A percentile compares a stretch with the other conserved stretches of the same genome.
These are phyloP conservation scores for Durusdinium trenchii DNA, from an alignment of 73 alveolate species.

Conservation along the genomic window DNA sequence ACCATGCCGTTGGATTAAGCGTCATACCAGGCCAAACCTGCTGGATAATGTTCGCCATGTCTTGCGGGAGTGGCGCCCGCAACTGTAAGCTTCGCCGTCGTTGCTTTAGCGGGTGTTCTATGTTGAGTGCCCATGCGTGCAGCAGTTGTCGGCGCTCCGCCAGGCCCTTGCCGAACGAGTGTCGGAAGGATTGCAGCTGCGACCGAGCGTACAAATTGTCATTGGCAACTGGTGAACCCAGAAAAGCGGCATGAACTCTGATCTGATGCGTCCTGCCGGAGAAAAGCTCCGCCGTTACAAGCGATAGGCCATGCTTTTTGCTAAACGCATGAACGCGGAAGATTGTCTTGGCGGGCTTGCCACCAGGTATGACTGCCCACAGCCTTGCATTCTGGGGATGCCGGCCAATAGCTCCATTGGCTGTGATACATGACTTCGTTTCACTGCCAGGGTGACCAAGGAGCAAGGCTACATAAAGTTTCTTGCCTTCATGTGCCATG, in stretches of 20 bases:
- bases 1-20: background rate
- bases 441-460: slow-evolving; percentile 61
- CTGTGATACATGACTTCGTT: background rate
- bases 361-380: slow-evolving; percentile 75
- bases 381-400: slow-evolving; percentile 19
- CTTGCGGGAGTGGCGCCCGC: slow-evolving; percentile 58
- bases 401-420: slow-evolving; percentile 40
- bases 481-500: slow-evolving; percentile 30
- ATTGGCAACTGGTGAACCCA: slow-evolving; percentile 83
- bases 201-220: slow-evolving; percentile 55
- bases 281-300: slow-evolving; percentile 72
- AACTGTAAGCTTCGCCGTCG: background rate
- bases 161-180: background rate
- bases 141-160: slow-evolving; percentile 61
- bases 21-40: slow-evolving; percentile 68
- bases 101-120: slow-evolving; percentile 30
- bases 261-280: slow-evolving; percentile 84
- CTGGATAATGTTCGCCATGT: slow-evolving; percentile 45
- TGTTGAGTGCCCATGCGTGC: slow-evolving; percentile 60
- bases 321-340: slow-evolving; percentile 78
- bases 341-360: slow-evolving; percentile 79
- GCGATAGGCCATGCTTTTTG: slow-evolving; percentile 60
- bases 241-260: slow-evolving; percentile 60
- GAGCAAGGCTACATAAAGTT: slow-evolving; percentile 57
- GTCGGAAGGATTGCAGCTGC: background rate